A percentile compares a stretch with the other conserved stretches of the same genome.
Evolutionary conservation across 169 alveolate genomes (phyloP).

Genomic region (Plasmodium gallinaceum): DNA sequence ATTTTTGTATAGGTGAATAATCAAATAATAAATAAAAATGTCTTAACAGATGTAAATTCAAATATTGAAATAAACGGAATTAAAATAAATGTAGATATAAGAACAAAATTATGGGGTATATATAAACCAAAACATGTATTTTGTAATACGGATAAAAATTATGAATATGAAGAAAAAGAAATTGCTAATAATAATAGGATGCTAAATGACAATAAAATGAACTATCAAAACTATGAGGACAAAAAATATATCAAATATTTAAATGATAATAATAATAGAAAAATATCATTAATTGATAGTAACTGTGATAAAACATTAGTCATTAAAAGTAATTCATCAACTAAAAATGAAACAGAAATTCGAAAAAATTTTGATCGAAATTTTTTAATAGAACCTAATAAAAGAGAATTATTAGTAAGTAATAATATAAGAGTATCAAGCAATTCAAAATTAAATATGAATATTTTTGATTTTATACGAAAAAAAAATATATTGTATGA

Average conservation of each 20-base stretch:
- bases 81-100: constrained; percentile 35
- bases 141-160: constrained; percentile 59
- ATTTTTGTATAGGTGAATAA: constrained; percentile 30
- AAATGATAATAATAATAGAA: not conserved
- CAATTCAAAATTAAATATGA: constrained; percentile 12
- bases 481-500: constrained; percentile 45
- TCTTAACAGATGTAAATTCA: constrained; percentile 32
- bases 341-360: not conserved
- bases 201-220: not conserved
- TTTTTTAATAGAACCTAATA: not conserved
- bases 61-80: constrained; percentile 28
- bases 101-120: constrained; percentile 66
- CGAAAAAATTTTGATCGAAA: not conserved
- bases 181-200: not conserved
- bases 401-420: not conserved
- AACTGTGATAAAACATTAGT: not conserved
- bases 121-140: constrained; percentile 66
- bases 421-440: not conserved
- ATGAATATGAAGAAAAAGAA: constrained; percentile 46
- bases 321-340: not conserved
- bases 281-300: not conserved
- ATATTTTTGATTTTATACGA: constrained; percentile 32
- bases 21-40: constrained; percentile 35
- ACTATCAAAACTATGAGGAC: not conserved
- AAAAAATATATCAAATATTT: not conserved